Evolutionary conservation across 306 rosid genomes (phyloP), one percentile per base, ranked within the genome.

Genomic region (Cicer arietinum): DNA sequence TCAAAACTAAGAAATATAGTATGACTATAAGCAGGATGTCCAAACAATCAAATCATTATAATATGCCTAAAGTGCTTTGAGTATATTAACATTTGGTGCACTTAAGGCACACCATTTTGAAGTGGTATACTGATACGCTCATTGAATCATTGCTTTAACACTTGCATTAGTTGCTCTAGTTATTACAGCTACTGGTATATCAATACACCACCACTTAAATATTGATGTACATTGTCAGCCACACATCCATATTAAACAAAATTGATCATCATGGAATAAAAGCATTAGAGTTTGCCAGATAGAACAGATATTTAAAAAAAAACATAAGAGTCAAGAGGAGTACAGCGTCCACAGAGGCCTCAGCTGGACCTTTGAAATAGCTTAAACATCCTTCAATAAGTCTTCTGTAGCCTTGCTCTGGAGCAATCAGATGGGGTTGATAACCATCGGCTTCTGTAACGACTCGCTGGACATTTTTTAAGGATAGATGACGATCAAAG

Each of bases 341-440:
- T 76, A 77, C 81, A 58, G 81, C 81, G 46, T 77, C 81, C 52
- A 77, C 81, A 11, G 62, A 68, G 18, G 81, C 81, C 46, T 77
- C 81, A 58, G 81, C 81, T 10, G 81, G 81, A 44, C 81, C 81
- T 77, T 77, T 77, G 81, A 77, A 77, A 48, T 77, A 57, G 52
- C 52, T 6, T 10, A 77, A 68, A 45, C 69, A 77, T 45, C 81
- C 81, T n/a, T 77, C 81, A 77, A 77, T 77, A 77, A 77, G 81
- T 77, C 81, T 77, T 58, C 81, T 77, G 69, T 77, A 77, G 30
- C 81, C 81, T 77, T 77, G 81, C 16, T 77, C 81, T 57, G 81
- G 81, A 58, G 81, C 81, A 57, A 77, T 77, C 71, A 77, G 53
- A 77, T 77, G 76, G 22, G 81, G 81, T 52, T 77, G 81, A 77